Conservation (phyloP, 768 basidiomycete species). For the Lepiota venenata region DNA sequence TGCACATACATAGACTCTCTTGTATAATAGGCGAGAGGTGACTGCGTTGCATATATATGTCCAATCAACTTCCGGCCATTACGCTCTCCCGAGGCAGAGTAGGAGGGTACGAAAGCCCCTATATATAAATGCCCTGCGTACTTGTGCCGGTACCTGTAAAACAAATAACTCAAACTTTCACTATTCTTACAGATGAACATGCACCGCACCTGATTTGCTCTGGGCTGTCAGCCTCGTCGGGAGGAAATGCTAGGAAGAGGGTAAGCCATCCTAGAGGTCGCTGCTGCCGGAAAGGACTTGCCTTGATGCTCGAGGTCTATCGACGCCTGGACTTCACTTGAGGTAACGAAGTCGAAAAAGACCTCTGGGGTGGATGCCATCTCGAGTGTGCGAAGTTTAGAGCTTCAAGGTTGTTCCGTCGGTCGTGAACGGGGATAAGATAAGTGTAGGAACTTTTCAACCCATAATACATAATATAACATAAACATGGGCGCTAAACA, state of each 20-base stretch:
- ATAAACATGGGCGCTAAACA: too few species aligned
- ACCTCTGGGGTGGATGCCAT: slow-evolving; percentile 14
- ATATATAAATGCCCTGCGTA: slow-evolving; percentile 60
- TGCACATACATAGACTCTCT: slow-evolving; percentile 69
- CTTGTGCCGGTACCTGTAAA: slow-evolving; percentile 40
- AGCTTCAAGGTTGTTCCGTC: too few species aligned
- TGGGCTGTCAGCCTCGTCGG: slow-evolving; percentile 60
- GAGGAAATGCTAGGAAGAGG: slow-evolving; percentile 44
- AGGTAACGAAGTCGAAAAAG: slow-evolving; percentile 39
- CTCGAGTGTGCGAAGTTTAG: too few species aligned
- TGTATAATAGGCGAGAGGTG: slow-evolving; percentile 47
- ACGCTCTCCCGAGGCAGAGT: slow-evolving; percentile 7
- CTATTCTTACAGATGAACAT: not conserved
- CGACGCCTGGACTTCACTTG: slow-evolving; percentile 39
- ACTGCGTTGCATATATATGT: slow-evolving; percentile 63
- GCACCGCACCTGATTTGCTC: slow-evolving; percentile 46
- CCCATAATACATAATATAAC: too few species aligned
- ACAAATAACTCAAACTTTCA: slow-evolving; percentile 1
- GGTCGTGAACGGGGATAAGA: too few species aligned
- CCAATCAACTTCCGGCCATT: slow-evolving; percentile 47
- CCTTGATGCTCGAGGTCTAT: slow-evolving; percentile 42
- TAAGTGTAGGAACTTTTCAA: too few species aligned
- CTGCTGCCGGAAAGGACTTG: not conserved
- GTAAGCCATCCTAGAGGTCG: not conserved
- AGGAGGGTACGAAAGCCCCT: slow-evolving; percentile 47